Evolutionary conservation across 305 asterid genomes (phyloP).

Genomic region (Plantago lanceolata): DNA sequence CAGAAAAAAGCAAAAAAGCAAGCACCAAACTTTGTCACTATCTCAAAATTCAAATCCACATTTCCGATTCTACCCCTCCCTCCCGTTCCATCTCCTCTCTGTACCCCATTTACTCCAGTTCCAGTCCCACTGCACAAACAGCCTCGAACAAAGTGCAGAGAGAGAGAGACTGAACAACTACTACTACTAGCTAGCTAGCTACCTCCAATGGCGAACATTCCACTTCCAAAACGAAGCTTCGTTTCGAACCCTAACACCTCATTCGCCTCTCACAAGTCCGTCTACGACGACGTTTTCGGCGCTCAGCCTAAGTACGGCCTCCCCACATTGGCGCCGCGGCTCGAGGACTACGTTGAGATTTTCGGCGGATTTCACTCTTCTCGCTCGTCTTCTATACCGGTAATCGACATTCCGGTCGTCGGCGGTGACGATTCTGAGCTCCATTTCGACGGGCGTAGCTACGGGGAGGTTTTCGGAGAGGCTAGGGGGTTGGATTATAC

Average conservation of each 20-base stretch:
- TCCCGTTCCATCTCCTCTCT: background rate
- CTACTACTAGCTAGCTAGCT: too few relatives aligned
- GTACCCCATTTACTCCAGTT: background rate
- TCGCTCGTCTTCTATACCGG: slow-evolving; percentile 65
- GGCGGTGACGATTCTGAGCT: slow-evolving; percentile 26
- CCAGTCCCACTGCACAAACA: background rate
- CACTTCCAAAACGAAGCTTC: slow-evolving; percentile 52
- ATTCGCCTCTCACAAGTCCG: slow-evolving; percentile 47
- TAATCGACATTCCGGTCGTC: slow-evolving; percentile 55
- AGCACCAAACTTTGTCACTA: slow-evolving; percentile 5
- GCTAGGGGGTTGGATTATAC: slow-evolving; percentile 42
- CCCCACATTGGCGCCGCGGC: slow-evolving; percentile 66
- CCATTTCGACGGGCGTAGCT: slow-evolving; percentile 45
- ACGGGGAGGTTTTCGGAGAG: slow-evolving; percentile 59
- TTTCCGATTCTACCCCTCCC: slow-evolving; percentile 12
- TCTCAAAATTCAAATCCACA: background rate
- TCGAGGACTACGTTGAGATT: slow-evolving; percentile 73
- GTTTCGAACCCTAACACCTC: slow-evolving; percentile 40
- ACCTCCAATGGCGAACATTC: slow-evolving; percentile 50
- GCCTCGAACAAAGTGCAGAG: background rate
- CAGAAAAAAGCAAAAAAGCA: background rate
- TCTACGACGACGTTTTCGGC: slow-evolving; percentile 77
- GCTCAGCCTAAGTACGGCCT: slow-evolving; percentile 49
- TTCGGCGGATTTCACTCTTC: slow-evolving; percentile 72
- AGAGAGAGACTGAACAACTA: too few relatives aligned